phyloP scores from a whole-genome alignment of 768 basidiomycete species.

The Cyclocybe cylindracea region DNA sequence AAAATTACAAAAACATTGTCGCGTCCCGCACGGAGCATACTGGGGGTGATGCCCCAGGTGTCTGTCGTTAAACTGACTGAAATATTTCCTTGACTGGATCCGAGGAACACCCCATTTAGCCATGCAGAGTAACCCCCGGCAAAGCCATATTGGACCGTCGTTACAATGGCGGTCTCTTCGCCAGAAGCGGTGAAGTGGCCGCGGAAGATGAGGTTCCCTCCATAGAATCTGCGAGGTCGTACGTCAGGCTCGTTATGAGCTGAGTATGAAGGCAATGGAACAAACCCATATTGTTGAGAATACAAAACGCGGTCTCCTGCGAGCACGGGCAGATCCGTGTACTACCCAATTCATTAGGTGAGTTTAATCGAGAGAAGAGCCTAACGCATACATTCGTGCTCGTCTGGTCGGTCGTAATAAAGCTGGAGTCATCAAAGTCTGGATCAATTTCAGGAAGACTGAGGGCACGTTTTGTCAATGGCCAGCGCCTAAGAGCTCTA shows the following conservation, averaged over 20 bases:
- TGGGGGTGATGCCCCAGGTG: conserved; percentile 40
- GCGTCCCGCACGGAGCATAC: conserved; percentile 30
- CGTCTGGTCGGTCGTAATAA: conserved; percentile 42
- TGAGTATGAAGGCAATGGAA: not conserved
- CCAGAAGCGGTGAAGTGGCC: conserved; percentile 55
- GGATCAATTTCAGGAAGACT: conserved; percentile 51
- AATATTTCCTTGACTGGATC: conserved; percentile 45
- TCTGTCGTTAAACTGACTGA: conserved; percentile 44
- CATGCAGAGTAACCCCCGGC: conserved; percentile 55
- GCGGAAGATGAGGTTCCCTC: conserved; percentile 52
- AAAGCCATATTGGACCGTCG: conserved; percentile 50
- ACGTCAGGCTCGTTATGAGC: not conserved
- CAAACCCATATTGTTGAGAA: conserved; percentile 54
- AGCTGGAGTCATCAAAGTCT: conserved; percentile 49
- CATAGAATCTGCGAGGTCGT: conserved; percentile 42
- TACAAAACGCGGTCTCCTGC: conserved; percentile 46
- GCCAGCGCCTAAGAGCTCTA: not conserved
- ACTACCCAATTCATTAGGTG: conserved; percentile 26
- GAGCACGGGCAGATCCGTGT: conserved; percentile 49
- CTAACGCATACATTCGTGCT: conserved; percentile 41
- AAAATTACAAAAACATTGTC: conserved; percentile 45
- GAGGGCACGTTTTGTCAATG: not conserved
- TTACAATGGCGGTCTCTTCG: conserved; percentile 43
- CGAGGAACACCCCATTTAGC: conserved; percentile 50
- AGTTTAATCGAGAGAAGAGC: not conserved